These are phyloP conservation scores for Aspergillus funiculosus DNA, from an alignment of 495 filamentous ascomycete species.

Conservation along the genomic window DNA sequence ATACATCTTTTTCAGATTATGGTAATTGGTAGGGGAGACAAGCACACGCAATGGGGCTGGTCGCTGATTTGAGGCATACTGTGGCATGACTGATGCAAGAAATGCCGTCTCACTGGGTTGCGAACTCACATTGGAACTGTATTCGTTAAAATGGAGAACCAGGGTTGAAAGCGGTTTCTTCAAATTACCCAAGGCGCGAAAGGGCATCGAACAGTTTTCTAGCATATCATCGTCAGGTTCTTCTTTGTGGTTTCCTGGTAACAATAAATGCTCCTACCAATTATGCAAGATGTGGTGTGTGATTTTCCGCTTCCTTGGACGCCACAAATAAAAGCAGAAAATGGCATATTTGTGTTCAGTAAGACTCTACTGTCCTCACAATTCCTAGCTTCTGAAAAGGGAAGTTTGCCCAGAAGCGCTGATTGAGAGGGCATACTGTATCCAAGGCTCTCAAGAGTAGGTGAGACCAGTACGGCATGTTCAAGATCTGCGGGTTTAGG, in stretches of 20 bases:
- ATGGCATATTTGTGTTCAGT: constrained; percentile 60
- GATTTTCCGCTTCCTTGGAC: constrained; percentile 73
- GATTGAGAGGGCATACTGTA: constrained; percentile 21
- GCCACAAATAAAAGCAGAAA: constrained; percentile 73
- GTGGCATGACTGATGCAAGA: constrained; percentile 44
- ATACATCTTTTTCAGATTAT: constrained; percentile 40
- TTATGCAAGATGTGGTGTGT: constrained; percentile 65
- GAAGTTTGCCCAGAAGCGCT: constrained; percentile 19
- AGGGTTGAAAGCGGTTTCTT: constrained; percentile 55
- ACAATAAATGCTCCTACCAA: no score
- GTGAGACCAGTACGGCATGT: constrained; percentile 18
- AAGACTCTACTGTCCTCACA: constrained; percentile 16
- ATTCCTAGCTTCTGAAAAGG: neutral
- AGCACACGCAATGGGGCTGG: constrained; percentile 51
- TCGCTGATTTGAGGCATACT: constrained; percentile 14
- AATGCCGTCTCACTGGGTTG: constrained; percentile 63
- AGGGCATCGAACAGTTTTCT: constrained; percentile 53
- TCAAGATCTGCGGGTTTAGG: constrained; percentile 3
- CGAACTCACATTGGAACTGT: constrained; percentile 47
- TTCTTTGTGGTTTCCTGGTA: constrained; percentile 17
- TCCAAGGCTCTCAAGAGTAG: constrained; percentile 10
- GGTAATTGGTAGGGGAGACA: constrained; percentile 56
- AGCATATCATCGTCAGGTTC: constrained; percentile 23
- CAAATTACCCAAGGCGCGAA: constrained; percentile 31
- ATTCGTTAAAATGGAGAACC: constrained; percentile 65